Conservation (phyloP, 2,329 filamentous ascomycete genomes). For the Colletotrichum tanaceti region DNA sequence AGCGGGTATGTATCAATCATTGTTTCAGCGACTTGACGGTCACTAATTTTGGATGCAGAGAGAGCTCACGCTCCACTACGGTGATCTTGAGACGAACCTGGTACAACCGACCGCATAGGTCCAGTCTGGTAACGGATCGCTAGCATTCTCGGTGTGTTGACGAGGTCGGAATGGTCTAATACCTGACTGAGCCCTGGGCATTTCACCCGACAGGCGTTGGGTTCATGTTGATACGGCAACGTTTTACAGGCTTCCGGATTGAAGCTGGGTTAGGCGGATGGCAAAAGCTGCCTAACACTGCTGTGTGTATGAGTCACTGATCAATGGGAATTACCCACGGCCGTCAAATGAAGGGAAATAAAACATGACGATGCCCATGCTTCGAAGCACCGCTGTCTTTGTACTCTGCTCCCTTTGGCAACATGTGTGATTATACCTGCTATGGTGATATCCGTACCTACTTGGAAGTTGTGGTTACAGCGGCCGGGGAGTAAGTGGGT, state of each 20-base stretch:
- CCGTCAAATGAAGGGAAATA: constrained; percentile 36
- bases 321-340: constrained; percentile 29
- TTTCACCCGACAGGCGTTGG: constrained; percentile 34
- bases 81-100: constrained; percentile 66
- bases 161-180: constrained; percentile 36
- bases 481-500: constrained; percentile 7
- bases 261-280: constrained; percentile 30
- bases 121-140: constrained; percentile 15
- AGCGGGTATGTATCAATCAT: constrained; percentile 62
- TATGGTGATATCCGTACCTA: neutral
- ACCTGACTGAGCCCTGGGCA: constrained; percentile 31
- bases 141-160: constrained; percentile 24
- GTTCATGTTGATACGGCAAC: constrained; percentile 34
- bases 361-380: constrained; percentile 33
- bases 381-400: neutral
- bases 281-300: constrained; percentile 23
- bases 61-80: constrained; percentile 71
- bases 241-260: constrained; percentile 33
- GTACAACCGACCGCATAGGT: constrained; percentile 33
- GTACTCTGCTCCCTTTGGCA: neutral
- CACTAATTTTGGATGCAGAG: constrained; percentile 54
- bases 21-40: constrained; percentile 18
- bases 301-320: constrained; percentile 39
- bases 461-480: neutral
- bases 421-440: neutral